A percentile compares a stretch with the other conserved stretches of the same genome.
phyloP scores from a whole-genome alignment of 257 asterid genomes.

The Gentiana macrophylla region DNA sequence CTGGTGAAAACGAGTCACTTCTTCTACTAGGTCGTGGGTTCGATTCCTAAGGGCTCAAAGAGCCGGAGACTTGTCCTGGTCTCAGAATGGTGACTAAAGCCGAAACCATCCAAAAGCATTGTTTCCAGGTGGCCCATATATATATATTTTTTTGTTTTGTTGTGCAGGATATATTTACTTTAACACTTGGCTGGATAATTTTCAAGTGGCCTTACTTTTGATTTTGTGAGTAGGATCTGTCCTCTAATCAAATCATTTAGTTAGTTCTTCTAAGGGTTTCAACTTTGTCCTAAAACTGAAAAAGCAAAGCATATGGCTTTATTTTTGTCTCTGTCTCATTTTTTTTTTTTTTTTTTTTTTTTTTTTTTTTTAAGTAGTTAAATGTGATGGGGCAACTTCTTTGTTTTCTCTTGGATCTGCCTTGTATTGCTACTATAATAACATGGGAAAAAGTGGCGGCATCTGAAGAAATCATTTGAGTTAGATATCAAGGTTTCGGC shows the following conservation, averaged over 20 bases:
- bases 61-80: too few relatives aligned
- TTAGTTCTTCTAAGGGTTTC: constrained; percentile 2
- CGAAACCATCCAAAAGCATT: neutral
- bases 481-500: too few relatives aligned
- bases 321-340: too few relatives aligned
- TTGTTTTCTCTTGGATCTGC: constrained; percentile 65
- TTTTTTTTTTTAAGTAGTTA: too few relatives aligned
- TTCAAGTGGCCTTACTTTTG: constrained; percentile 95
- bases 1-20: too few relatives aligned
- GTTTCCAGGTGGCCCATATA: neutral
- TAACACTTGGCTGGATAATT: constrained; percentile 66
- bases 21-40: too few relatives aligned
- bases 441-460: constrained; percentile 40
- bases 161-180: too few relatives aligned
- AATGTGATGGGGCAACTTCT: constrained; percentile 50
- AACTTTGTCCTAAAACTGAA: too few relatives aligned
- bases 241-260: neutral
- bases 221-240: constrained; percentile 41
- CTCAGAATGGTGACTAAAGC: neutral
- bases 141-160: neutral
- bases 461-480: constrained; percentile 1
- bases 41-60: too few relatives aligned
- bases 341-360: too few relatives aligned
- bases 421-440: constrained; percentile 62
- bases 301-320: too few relatives aligned